These are phyloP conservation scores for Closterium sp. DNA, from an alignment of 139 green algal species.

Conservation along the genomic window DNA sequence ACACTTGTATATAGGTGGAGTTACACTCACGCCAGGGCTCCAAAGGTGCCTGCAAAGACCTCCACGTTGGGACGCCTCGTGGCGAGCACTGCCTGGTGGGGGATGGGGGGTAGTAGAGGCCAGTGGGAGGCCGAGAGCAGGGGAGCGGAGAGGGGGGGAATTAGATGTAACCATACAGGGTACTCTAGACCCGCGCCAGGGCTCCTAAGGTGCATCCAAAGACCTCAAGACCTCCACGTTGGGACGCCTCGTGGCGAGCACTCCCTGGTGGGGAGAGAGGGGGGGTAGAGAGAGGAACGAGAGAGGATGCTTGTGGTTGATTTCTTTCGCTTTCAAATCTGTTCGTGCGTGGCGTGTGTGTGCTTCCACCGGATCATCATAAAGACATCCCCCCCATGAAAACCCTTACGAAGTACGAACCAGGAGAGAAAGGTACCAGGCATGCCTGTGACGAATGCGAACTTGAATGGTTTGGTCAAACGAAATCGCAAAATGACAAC, in stretches of 20 bases:
- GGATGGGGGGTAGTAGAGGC: too few species aligned
- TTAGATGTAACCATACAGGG: too few species aligned
- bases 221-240: conserved; percentile 63
- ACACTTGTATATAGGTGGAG: too few species aligned
- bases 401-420: too few species aligned
- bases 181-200: conserved; percentile 67
- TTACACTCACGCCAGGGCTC: conserved; percentile 74
- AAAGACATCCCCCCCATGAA: too few species aligned
- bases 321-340: neutral
- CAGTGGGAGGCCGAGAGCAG: too few species aligned
- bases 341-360: too few species aligned
- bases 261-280: neutral
- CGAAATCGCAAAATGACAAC: neutral
- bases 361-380: too few species aligned
- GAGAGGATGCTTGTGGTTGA: neutral
- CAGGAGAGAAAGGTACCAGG: too few species aligned
- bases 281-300: neutral
- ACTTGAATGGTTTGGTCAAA: neutral
- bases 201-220: conserved; percentile 94
- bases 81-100: conserved; percentile 41
- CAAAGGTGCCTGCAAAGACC: conserved; percentile 93
- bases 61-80: conserved; percentile 13
- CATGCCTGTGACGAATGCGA: too few species aligned
- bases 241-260: conserved; percentile 36
- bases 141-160: neutral